A percentile compares a stretch with the other conserved stretches of the same genome.
Conservation (phyloP, 1,139 yeast species). For the Taphrina betulina region DNA sequence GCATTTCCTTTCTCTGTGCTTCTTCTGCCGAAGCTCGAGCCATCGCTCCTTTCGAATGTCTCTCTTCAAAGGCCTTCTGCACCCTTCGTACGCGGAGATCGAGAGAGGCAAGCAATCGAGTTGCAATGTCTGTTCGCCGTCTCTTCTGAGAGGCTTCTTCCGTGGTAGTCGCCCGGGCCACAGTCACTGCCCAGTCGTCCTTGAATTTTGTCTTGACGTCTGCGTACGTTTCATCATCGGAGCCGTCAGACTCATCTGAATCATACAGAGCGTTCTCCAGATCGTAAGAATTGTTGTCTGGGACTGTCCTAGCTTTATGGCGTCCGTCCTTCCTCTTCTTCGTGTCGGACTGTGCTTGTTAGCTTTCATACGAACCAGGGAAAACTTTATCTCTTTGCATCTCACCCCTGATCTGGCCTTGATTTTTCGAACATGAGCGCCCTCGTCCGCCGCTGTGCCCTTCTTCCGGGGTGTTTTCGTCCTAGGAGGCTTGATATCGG, state of each 20-base stretch:
- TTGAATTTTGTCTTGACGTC: not conserved
- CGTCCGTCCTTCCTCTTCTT: slow-evolving; percentile 9
- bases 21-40: slow-evolving; percentile 22
- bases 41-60: slow-evolving; percentile 4
- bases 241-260: slow-evolving; percentile 4
- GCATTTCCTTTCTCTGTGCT: slow-evolving; percentile 5
- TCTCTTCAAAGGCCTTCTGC: slow-evolving; percentile 11
- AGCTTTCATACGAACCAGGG: no score
- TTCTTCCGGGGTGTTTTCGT: not conserved
- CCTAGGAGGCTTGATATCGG: not conserved
- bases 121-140: slow-evolving; percentile 3
- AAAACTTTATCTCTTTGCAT: no score
- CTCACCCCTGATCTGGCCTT: no score
- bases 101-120: slow-evolving; percentile 3
- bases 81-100: slow-evolving; percentile 19
- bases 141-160: slow-evolving; percentile 13
- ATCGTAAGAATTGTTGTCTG: not conserved
- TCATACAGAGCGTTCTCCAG: slow-evolving; percentile 2
- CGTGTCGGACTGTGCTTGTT: no score
- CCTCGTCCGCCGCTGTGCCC: no score
- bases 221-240: slow-evolving; percentile 20
- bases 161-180: not conserved
- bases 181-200: slow-evolving; percentile 6
- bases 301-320: not conserved
- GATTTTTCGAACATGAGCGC: no score